Conservation (phyloP, 2,329 filamentous ascomycete species). For the Fusarium sp. region DNA sequence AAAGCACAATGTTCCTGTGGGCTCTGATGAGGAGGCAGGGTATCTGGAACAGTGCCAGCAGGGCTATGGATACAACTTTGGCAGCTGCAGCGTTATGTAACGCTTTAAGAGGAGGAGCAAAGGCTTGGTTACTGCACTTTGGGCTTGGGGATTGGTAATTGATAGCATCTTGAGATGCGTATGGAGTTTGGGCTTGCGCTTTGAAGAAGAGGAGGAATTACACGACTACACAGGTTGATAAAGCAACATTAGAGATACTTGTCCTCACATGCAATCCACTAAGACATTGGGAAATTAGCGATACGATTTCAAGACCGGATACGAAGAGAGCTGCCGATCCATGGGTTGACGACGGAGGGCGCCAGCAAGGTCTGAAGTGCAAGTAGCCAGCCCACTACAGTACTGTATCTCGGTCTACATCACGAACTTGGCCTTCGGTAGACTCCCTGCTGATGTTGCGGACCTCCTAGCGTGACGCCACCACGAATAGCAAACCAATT, state of each 20-base stretch:
- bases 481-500: not conserved
- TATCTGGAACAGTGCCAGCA: constrained; percentile 79
- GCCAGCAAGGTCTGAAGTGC: not conserved
- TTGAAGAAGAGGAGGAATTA: constrained; percentile 5
- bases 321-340: constrained; percentile 11
- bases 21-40: constrained; percentile 77
- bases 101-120: not conserved
- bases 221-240: not conserved
- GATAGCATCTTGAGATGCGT: not conserved
- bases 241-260: not conserved
- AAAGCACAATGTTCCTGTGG: constrained; percentile 67
- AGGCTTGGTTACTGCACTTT: not conserved
- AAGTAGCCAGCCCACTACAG: not conserved
- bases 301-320: constrained; percentile 8
- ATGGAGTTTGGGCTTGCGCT: constrained; percentile 17
- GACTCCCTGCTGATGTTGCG: not conserved
- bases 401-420: not conserved
- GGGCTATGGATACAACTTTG: constrained; percentile 58
- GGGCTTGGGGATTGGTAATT: constrained; percentile 2
- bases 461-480: constrained; percentile 20
- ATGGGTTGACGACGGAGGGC: not conserved
- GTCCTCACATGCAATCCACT: not conserved
- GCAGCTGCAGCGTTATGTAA: constrained; percentile 67
- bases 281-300: constrained; percentile 14
- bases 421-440: not conserved